Conservation (phyloP, 2,329 filamentous ascomycete species). For the Xenoacremonium recifei region DNA sequence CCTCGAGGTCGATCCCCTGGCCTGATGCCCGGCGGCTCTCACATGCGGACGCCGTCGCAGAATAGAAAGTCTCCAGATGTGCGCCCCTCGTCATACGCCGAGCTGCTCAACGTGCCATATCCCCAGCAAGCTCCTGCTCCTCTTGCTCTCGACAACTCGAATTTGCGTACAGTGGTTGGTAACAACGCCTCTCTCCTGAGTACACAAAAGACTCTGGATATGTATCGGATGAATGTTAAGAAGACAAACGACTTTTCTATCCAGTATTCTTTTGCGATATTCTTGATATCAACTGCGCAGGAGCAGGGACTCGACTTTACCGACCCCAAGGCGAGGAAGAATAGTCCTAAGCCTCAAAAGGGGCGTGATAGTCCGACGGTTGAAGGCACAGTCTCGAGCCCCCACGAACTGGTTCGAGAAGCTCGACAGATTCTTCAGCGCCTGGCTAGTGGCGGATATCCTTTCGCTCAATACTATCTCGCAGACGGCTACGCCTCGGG, state of each 20-base stretch:
- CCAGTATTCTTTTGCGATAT: constrained; percentile 95
- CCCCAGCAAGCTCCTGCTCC: constrained; percentile 71
- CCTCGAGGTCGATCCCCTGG: constrained; percentile 61
- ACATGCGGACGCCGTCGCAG: constrained; percentile 49
- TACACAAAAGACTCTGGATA: constrained; percentile 90
- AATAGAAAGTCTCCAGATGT: constrained; percentile 56
- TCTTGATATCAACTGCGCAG: constrained; percentile 85
- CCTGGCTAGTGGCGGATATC: constrained; percentile 83
- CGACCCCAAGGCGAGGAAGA: constrained; percentile 44
- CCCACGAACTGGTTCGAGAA: constrained; percentile 75
- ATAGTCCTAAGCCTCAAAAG: constrained; percentile 44
- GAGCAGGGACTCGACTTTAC: constrained; percentile 64
- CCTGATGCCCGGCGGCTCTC: constrained; percentile 39
- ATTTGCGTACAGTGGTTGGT: constrained; percentile 76
- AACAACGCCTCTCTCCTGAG: constrained; percentile 89
- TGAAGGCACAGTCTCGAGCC: constrained; percentile 48
- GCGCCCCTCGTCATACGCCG: constrained; percentile 53
- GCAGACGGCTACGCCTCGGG: constrained; percentile 93
- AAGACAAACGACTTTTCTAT: constrained; percentile 90
- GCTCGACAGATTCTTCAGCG: constrained; percentile 86
- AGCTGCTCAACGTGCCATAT: constrained; percentile 69
- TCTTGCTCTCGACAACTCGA: constrained; percentile 74
- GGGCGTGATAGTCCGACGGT: constrained; percentile 47
- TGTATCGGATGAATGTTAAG: constrained; percentile 96
- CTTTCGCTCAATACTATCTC: constrained; percentile 97